Conservation (phyloP, 768 basidiomycete species). For the Solioccasus polychromus region DNA sequence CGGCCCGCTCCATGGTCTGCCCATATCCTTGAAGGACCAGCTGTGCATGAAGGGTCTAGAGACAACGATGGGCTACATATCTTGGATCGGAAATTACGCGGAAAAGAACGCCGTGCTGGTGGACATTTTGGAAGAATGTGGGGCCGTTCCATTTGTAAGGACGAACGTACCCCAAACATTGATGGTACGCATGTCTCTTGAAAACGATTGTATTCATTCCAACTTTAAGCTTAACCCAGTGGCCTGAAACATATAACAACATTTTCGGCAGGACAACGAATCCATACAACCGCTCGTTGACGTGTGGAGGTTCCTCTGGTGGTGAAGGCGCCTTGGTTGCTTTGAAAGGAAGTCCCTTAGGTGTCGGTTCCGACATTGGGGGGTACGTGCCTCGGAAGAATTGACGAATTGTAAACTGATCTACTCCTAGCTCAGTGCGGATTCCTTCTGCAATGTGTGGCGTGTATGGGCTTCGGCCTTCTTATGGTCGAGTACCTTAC, state of each 20-base stretch:
- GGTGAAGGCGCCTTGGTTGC: slow-evolving; percentile 80
- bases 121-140: slow-evolving; percentile 60
- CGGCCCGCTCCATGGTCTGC: slow-evolving; percentile 75
- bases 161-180: slow-evolving; percentile 79
- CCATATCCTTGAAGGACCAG: slow-evolving; percentile 76
- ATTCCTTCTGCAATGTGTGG: slow-evolving; percentile 69
- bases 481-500: slow-evolving; percentile 69
- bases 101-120: slow-evolving; percentile 59
- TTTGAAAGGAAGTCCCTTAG: slow-evolving; percentile 43
- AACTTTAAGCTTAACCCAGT: slow-evolving; percentile 39
- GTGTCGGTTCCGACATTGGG: slow-evolving; percentile 80
- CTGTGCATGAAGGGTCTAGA: slow-evolving; percentile 66
- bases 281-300: slow-evolving; percentile 69
- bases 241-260: slow-evolving; percentile 74
- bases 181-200: slow-evolving; percentile 43
- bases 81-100: slow-evolving; percentile 63
- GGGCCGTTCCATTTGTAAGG: slow-evolving; percentile 69
- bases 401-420: not conserved
- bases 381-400: slow-evolving; percentile 47
- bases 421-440: slow-evolving; percentile 56
- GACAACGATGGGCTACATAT: slow-evolving; percentile 72
- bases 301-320: slow-evolving; percentile 79
- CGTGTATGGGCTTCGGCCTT: slow-evolving; percentile 69
- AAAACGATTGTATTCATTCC: not conserved
- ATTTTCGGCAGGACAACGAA: slow-evolving; percentile 79